Base-by-base conservation (phyloP, 2,329 filamentous ascomycete species). In the Aspergillus brunneoviolaceus region DNA sequence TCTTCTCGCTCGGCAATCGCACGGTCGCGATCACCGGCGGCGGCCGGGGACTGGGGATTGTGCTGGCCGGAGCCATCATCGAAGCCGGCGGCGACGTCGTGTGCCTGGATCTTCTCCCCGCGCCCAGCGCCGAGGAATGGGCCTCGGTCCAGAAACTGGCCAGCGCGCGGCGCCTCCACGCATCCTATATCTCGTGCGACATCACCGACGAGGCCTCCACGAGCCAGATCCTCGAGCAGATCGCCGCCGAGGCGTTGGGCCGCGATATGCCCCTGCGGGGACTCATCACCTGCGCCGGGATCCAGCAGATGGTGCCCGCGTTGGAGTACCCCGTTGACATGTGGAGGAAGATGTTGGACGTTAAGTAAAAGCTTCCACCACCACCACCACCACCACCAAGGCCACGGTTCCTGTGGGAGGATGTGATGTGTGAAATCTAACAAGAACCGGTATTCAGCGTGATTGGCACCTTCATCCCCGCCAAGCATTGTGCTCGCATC, bases 81-180 rank as follows among this genome's bases (percentile, higher is more conserved):
- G 82, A 84, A 64, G 79, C 80, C 14, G 80, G 81, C 16, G 82
- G 79, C 33, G 75, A 80, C 65, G 81, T 80, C 49, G 80, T 78
- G 6, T 82, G 80, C 61, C 68, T 84, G 12, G 81, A 84, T 60
- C 75, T 82, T 21, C 72, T 80, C 10, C 63, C 75, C 0, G 63
- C 59, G 10, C 69, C 70, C 2, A 65, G 59, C 29, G 25, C 71
- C 72, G 50, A 69, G 67, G 29, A 82, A 65, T 83, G 80, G 78
- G 65, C 72, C 21, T 68, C 68, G 19, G 71, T 83, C 25, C 72
- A 76, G 62, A 79, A 79, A 62, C 69, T 79, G 7, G 77, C 79
- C 25, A 69, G 69, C n/a, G 63, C 71, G 35, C 70, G 70, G 49
- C 69, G 69, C 16, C 67, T 75, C 7, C 67, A 72, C 23, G 72